These are phyloP conservation scores for Coemansia sp. DNA, from an alignment of 192 early-diverging fungal species.

Conservation along the genomic window DNA sequence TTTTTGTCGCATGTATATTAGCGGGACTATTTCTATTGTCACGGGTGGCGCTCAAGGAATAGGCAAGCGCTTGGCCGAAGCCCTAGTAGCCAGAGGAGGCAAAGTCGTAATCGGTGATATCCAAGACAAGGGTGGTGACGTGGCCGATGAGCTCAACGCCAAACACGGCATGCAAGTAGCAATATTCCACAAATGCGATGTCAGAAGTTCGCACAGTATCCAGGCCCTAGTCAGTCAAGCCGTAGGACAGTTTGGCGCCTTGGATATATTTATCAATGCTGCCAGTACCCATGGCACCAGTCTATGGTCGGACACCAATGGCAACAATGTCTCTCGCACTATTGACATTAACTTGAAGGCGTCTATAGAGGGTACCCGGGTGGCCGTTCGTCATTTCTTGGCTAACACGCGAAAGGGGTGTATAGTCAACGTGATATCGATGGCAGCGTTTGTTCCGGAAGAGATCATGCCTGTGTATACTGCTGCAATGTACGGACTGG, in stretches of 20 bases:
- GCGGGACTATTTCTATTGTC: not conserved
- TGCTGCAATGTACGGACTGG: constrained; percentile 77
- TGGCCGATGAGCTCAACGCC: constrained; percentile 45
- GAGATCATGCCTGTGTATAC: constrained; percentile 69
- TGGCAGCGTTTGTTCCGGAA: constrained; percentile 65
- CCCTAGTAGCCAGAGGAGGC: constrained; percentile 62
- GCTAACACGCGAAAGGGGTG: constrained; percentile 59
- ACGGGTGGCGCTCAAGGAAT: constrained; percentile 49
- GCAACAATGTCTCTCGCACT: constrained; percentile 56
- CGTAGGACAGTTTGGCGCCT: constrained; percentile 58
- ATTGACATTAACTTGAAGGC: constrained; percentile 78
- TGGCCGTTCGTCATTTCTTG: constrained; percentile 64
- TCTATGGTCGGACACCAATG: constrained; percentile 51
- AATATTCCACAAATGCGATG: constrained; percentile 59
- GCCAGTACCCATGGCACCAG: constrained; percentile 59
- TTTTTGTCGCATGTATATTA: not conserved
- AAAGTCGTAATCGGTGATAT: constrained; percentile 70
- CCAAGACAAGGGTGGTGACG: constrained; percentile 47
- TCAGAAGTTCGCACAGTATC: constrained; percentile 36
- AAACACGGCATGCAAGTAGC: constrained; percentile 22
- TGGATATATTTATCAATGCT: constrained; percentile 68
- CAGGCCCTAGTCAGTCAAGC: constrained; percentile 45
- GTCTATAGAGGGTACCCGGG: constrained; percentile 73
- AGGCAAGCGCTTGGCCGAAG: constrained; percentile 64
- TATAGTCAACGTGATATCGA: constrained; percentile 75